These are phyloP conservation scores for Dacryopinax primogenitus DNA, from an alignment of 768 basidiomycete genomes.

Conservation along the genomic window DNA sequence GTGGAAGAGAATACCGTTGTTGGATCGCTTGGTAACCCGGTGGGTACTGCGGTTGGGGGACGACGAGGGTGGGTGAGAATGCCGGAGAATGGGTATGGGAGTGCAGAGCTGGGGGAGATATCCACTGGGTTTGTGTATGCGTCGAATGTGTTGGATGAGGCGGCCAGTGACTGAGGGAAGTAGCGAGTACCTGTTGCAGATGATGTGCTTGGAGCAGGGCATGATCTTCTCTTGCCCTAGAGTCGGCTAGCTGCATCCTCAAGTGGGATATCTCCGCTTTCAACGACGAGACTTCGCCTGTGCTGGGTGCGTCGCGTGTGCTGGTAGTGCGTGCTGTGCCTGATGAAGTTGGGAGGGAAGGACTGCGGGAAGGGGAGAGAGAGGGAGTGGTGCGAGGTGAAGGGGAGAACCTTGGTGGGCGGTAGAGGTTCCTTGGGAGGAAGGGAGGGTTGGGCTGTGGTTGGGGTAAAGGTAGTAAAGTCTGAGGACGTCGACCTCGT, in stretches of 20 bases:
- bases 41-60: conserved; percentile 4
- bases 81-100: background rate
- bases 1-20: background rate
- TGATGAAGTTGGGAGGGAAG: background rate
- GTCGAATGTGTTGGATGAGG: background rate
- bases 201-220: background rate
- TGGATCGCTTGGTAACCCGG: background rate
- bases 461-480: background rate
- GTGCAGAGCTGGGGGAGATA: background rate
- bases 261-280: background rate
- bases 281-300: background rate
- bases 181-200: background rate
- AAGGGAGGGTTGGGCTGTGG: background rate
- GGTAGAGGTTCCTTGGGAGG: background rate
- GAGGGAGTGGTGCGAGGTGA: background rate
- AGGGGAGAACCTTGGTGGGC: background rate
- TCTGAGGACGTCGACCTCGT: background rate
- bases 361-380: conserved; percentile 1
- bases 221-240: background rate
- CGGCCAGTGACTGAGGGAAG: background rate
- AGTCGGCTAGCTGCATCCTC: background rate
- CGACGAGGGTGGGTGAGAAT: background rate
- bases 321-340: background rate
- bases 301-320: background rate
- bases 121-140: background rate